These are phyloP conservation scores for Sporothrix euskadiensis DNA, from an alignment of 2,329 filamentous ascomycete genomes.

Conservation along the genomic window DNA sequence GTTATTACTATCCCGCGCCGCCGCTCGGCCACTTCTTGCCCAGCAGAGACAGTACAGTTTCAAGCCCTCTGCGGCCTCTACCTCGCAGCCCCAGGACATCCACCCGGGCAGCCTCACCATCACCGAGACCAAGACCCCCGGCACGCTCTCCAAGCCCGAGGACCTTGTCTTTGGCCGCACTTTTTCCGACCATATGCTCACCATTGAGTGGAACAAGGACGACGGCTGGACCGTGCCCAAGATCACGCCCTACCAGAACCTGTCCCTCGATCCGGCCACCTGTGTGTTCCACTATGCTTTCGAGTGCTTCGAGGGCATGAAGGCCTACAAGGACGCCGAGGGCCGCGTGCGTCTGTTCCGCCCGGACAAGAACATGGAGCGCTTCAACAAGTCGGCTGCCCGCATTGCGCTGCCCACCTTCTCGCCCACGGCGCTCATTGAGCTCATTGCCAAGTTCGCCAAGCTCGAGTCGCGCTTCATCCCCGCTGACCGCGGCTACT, in stretches of 20 bases:
- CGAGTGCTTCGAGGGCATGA: conserved; percentile 98
- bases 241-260: conserved; percentile 94
- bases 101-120: conserved; percentile 76
- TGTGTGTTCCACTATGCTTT: conserved; percentile 99
- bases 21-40: conserved; percentile 5
- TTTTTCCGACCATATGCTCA: conserved; percentile 98
- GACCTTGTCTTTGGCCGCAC: conserved; percentile 86
- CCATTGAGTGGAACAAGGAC: conserved; percentile 84
- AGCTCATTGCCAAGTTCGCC: conserved; percentile 78
- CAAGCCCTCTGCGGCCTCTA: conserved; percentile 52
- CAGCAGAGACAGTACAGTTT: conserved; percentile 54
- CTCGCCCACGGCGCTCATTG: conserved; percentile 69
- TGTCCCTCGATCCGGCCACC: conserved; percentile 91
- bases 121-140: conserved; percentile 73
- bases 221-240: conserved; percentile 80
- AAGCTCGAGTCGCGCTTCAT: conserved; percentile 87
- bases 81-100: conserved; percentile 62
- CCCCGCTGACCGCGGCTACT: conserved; percentile 82
- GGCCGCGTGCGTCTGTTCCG: conserved; percentile 85
- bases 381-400: conserved; percentile 85
- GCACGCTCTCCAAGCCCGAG: conserved; percentile 69
- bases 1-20: conserved; percentile 30
- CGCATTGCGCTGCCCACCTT: conserved; percentile 94
- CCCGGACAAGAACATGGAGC: conserved; percentile 93
- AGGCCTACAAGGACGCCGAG: conserved; percentile 88